phyloP scores from a whole-genome alignment of 257 asterid genomes.

The Ophiorrhiza pumila region DNA sequence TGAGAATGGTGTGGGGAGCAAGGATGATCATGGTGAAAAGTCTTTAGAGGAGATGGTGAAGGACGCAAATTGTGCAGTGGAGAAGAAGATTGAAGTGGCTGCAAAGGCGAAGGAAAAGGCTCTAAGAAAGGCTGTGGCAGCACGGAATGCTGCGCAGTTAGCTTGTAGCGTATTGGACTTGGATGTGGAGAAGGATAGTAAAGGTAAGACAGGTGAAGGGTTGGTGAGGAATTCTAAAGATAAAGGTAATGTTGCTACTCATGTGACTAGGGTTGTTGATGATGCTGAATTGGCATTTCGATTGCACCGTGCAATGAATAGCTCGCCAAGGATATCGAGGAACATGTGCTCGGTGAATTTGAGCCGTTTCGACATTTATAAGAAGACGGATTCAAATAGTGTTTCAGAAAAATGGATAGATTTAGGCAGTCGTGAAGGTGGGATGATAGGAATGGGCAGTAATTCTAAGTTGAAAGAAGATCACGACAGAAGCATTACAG shows the following conservation, averaged over 20 bases:
- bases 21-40: conserved; percentile 5
- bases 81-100: conserved; percentile 35
- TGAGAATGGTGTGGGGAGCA: conserved; percentile 21
- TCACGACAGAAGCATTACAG: conserved; percentile 21
- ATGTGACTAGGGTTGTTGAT: conserved; percentile 31
- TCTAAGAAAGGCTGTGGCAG: conserved; percentile 29
- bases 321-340: conserved; percentile 48
- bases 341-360: conserved; percentile 24
- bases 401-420: conserved; percentile 31
- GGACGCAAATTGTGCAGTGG: conserved; percentile 29
- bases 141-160: conserved; percentile 26
- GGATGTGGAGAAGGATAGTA: conserved; percentile 28
- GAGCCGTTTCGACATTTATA: conserved; percentile 23
- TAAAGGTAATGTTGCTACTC: conserved; percentile 8
- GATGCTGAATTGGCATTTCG: conserved; percentile 56
- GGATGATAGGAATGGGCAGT: conserved; percentile 25
- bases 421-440: conserved; percentile 27
- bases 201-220: conserved; percentile 24
- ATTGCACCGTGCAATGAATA: conserved; percentile 57
- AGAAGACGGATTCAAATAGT: conserved; percentile 28
- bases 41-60: conserved; percentile 27
- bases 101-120: conserved; percentile 31
- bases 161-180: conserved; percentile 24
- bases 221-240: conserved; percentile 9
- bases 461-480: conserved; percentile 24